phyloP scores from a whole-genome alignment of 129 eudicot genomes.

The Flaveria sonorensis region DNA sequence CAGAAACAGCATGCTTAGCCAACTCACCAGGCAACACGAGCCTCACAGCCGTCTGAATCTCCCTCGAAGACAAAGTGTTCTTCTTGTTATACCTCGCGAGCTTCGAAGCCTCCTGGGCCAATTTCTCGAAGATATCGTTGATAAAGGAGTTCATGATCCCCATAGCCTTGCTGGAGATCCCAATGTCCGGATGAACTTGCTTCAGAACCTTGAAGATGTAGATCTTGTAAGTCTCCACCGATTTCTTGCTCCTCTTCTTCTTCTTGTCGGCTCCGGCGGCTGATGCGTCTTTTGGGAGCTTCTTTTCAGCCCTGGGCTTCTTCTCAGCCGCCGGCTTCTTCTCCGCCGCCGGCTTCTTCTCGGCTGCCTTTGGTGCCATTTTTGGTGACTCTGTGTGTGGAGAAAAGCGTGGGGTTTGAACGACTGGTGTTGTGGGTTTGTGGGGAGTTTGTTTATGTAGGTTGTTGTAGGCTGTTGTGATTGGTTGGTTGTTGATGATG shows the following conservation, averaged over 20 bases:
- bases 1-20: slow-evolving; percentile 44
- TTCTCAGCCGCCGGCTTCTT: slow-evolving; percentile 46
- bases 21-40: slow-evolving; percentile 45
- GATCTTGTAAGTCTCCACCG: slow-evolving; percentile 42
- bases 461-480: not conserved
- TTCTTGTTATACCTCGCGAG: slow-evolving; percentile 45
- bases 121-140: slow-evolving; percentile 28
- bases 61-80: slow-evolving; percentile 19
- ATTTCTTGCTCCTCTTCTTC: slow-evolving; percentile 45
- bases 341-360: slow-evolving; percentile 42
- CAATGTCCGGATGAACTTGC: slow-evolving; percentile 41
- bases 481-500: not conserved
- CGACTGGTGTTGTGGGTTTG: too few species aligned
- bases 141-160: slow-evolving; percentile 24
- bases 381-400: not conserved
- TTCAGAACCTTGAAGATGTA: slow-evolving; percentile 45
- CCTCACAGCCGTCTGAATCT: slow-evolving; percentile 50
- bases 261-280: slow-evolving; percentile 38
- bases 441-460: not conserved
- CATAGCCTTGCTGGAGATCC: slow-evolving; percentile 30
- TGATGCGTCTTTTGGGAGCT: slow-evolving; percentile 43
- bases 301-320: slow-evolving; percentile 47
- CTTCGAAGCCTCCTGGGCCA: slow-evolving; percentile 29
- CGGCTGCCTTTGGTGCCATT: slow-evolving; percentile 40
- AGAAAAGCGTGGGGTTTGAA: not conserved